phyloP scores from a whole-genome alignment of 352 stramenopile genomes.

The Phytopythium helicoides region DNA sequence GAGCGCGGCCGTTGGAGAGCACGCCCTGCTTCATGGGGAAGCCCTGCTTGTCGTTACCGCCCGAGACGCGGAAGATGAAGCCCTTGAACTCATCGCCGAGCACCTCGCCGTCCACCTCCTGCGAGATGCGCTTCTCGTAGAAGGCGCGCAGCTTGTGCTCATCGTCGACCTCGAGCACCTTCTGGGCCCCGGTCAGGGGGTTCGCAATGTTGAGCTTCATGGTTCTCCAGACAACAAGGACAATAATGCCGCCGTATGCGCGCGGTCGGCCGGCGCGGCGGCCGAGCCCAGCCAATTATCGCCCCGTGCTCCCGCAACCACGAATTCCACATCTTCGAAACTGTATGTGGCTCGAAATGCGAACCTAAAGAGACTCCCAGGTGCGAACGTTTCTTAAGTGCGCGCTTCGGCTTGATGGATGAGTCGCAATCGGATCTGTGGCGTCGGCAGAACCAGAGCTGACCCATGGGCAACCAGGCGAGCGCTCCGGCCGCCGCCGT shows the following conservation, averaged over 20 bases:
- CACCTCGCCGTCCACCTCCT: slow-evolving; percentile 98
- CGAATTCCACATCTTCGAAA: neutral
- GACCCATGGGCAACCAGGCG: slow-evolving; percentile 76
- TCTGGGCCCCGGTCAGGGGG: slow-evolving; percentile 97
- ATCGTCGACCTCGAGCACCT: slow-evolving; percentile 99
- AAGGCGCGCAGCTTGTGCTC: slow-evolving; percentile 99
- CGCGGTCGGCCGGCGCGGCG: slow-evolving; percentile 2
- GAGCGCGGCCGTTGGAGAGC: slow-evolving; percentile 97
- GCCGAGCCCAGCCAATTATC: slow-evolving; percentile 18
- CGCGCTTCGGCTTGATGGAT: neutral
- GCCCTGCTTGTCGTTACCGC: slow-evolving; percentile 99
- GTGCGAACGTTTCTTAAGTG: slow-evolving; percentile 2
- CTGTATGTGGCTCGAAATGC: slow-evolving; percentile 6
- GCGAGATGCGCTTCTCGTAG: slow-evolving; percentile 99
- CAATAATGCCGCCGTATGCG: slow-evolving; percentile 50
- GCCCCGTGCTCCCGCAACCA: slow-evolving; percentile 14
- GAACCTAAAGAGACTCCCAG: too few relatives aligned
- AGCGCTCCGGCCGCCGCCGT: slow-evolving; percentile 29
- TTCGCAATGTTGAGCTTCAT: slow-evolving; percentile 99
- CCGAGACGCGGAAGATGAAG: slow-evolving; percentile 98
- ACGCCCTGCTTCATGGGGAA: slow-evolving; percentile 99
- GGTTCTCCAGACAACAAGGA: slow-evolving; percentile 76
- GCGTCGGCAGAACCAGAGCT: slow-evolving; percentile 2
- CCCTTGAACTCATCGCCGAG: slow-evolving; percentile 99
- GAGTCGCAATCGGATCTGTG: neutral